These are phyloP conservation scores for Cocos nucifera DNA, from an alignment of 176 grass and related monocot species.

Conservation along the genomic window DNA sequence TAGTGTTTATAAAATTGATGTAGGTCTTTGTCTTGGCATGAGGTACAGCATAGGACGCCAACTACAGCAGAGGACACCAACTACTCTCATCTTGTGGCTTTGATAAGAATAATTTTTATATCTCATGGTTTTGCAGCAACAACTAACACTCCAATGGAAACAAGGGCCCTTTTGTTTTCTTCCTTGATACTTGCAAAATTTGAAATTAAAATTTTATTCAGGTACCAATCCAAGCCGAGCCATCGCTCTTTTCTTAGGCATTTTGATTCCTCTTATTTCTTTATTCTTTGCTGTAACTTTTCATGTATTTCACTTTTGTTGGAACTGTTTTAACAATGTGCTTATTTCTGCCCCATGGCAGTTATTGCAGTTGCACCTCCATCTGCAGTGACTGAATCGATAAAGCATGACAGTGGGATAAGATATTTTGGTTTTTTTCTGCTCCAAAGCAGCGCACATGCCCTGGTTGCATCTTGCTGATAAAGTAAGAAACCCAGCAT, in stretches of 20 bases:
- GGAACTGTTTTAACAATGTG: neutral
- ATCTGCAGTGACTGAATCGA: too few species aligned
- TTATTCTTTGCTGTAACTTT: neutral
- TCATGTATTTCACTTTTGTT: neutral
- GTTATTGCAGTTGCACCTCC: conserved; percentile 2
- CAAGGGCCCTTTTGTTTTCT: neutral
- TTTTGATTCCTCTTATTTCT: neutral
- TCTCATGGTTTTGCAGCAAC: neutral
- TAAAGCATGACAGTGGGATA: too few species aligned
- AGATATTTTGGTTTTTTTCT: too few species aligned
- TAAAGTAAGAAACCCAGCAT: too few species aligned
- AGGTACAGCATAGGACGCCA: neutral
- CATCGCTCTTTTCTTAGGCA: neutral
- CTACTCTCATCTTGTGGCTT: neutral
- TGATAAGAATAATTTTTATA: neutral
- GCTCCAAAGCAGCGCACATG: too few species aligned
- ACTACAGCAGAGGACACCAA: neutral
- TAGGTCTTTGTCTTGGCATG: neutral
- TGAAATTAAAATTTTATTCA: neutral
- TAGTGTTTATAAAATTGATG: neutral
- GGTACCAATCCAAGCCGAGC: neutral
- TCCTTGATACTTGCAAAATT: neutral
- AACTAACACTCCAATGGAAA: too few species aligned
- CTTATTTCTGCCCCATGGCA: neutral
- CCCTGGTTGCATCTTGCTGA: too few species aligned